Percentiles rank a stretch among this genome's conserved stretches.
These are phyloP conservation scores for Coemansia furcata DNA, from an alignment of 192 early-diverging fungal genomes.

Conservation along the genomic window DNA sequence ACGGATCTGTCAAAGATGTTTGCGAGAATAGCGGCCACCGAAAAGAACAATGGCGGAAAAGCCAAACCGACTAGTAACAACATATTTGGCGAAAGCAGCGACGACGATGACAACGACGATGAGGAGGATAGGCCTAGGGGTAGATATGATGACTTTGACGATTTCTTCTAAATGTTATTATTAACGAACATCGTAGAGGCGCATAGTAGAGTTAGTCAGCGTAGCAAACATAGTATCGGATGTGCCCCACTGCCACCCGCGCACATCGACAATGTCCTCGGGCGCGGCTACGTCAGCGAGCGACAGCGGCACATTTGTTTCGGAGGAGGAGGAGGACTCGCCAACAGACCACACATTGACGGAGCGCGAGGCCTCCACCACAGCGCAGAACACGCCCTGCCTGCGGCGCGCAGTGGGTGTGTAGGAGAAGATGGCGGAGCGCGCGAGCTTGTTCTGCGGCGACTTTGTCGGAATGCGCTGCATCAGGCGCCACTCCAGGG, in stretches of 20 bases:
- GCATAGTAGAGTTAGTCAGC: slow-evolving; percentile 27
- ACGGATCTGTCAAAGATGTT: slow-evolving; percentile 49
- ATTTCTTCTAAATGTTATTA: slow-evolving; percentile 16
- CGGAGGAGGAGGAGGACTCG: too few relatives aligned
- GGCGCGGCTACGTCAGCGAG: slow-evolving; percentile 7
- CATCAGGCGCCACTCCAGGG: slow-evolving; percentile 1
- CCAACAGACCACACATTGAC: slow-evolving; percentile 20
- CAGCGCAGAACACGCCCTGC: slow-evolving; percentile 33
- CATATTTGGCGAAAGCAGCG: slow-evolving; percentile 26
- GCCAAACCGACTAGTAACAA: slow-evolving; percentile 11
- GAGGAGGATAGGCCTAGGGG: neutral
- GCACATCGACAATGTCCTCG: slow-evolving; percentile 34
- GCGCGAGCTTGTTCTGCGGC: slow-evolving; percentile 26
- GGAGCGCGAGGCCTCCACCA: slow-evolving; percentile 21
- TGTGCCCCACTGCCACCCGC: slow-evolving; percentile 27
- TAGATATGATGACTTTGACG: slow-evolving; percentile 22
- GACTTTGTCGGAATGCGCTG: slow-evolving; percentile 13
- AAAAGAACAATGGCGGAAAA: slow-evolving; percentile 13
- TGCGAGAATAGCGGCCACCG: slow-evolving; percentile 32
- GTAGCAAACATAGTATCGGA: slow-evolving; percentile 18
- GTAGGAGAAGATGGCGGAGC: slow-evolving; percentile 34
- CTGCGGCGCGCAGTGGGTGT: neutral
- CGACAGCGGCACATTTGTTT: neutral
- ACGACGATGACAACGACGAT: slow-evolving; percentile 5
- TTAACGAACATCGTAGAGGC: slow-evolving; percentile 39